Evolutionary conservation across 352 stramenopile genomes (phyloP).

Genomic region (Globisporangium nagaii): DNA sequence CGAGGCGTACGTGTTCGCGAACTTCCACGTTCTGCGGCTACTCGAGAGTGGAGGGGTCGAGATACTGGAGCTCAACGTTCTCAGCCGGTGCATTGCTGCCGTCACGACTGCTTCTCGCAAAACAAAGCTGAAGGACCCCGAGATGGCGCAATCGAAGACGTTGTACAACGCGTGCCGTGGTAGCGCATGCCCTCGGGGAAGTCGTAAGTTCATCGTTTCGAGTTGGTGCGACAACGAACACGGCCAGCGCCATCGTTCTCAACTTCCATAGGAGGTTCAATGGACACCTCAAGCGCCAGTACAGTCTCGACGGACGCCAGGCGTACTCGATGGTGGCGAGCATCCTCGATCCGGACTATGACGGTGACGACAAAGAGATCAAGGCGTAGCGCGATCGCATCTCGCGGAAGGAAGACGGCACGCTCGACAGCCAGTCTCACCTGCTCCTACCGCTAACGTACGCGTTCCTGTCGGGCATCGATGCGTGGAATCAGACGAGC

Average conservation of each 20-base stretch:
- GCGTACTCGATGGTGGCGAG: constrained; percentile 5
- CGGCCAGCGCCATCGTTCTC: background rate
- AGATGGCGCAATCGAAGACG: background rate
- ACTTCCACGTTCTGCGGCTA: constrained; percentile 9
- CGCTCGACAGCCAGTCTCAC: background rate
- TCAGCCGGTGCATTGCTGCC: no score
- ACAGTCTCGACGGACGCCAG: background rate
- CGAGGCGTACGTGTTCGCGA: constrained; percentile 12
- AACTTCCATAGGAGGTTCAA: constrained; percentile 9
- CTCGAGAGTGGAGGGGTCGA: no score
- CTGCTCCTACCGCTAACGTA: constrained; percentile 2
- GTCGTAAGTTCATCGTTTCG: no score
- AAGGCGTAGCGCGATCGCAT: background rate
- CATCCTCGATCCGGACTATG: constrained; percentile 7
- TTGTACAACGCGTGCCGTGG: constrained; percentile 8
- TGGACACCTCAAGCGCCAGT: constrained; percentile 5
- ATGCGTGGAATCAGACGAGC: constrained; percentile 4
- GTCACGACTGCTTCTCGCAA: no score
- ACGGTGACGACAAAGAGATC: background rate
- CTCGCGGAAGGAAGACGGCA: background rate
- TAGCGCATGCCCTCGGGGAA: background rate
- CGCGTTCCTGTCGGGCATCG: background rate
- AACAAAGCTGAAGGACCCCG: no score
- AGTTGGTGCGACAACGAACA: constrained; percentile 7
- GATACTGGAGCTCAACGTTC: no score